A percentile compares a stretch with the other conserved stretches of the same genome.
Conservation (phyloP, 441 rosid species). For the Syzygium syzygioides region DNA sequence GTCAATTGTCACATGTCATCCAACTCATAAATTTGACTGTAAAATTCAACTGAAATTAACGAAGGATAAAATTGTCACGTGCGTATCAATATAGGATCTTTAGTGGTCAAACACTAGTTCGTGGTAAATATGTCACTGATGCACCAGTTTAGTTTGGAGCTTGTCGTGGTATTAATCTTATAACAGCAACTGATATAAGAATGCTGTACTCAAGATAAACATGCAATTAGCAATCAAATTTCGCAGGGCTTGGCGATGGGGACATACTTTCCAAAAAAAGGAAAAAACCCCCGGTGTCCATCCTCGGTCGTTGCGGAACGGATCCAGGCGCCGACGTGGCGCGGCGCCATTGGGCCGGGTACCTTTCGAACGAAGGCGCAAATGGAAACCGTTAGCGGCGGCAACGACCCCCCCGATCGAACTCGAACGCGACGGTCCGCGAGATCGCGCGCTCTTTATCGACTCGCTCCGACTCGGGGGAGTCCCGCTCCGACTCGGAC, state of each 20-base stretch:
- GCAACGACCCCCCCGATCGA: neutral
- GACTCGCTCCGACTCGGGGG: neutral
- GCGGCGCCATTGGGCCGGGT: neutral
- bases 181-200: neutral
- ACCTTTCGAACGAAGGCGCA: neutral
- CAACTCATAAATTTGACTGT: too few species aligned
- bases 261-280: neutral
- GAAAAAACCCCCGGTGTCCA: neutral
- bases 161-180: too few species aligned
- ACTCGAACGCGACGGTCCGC: neutral
- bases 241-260: neutral
- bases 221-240: neutral
- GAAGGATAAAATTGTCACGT: too few species aligned
- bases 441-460: neutral
- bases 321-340: neutral
- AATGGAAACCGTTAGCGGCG: neutral
- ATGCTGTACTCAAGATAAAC: neutral
- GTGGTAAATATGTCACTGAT: accelerated
- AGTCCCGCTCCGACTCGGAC: neutral
- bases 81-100: too few species aligned
- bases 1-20: too few species aligned
- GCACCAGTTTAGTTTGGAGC: too few species aligned
- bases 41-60: too few species aligned
- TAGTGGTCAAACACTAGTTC: too few species aligned
- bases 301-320: neutral